Evolutionary conservation across 805 yeast genomes (phyloP).

Genomic region (Metahyphopichia silvanorum): DNA sequence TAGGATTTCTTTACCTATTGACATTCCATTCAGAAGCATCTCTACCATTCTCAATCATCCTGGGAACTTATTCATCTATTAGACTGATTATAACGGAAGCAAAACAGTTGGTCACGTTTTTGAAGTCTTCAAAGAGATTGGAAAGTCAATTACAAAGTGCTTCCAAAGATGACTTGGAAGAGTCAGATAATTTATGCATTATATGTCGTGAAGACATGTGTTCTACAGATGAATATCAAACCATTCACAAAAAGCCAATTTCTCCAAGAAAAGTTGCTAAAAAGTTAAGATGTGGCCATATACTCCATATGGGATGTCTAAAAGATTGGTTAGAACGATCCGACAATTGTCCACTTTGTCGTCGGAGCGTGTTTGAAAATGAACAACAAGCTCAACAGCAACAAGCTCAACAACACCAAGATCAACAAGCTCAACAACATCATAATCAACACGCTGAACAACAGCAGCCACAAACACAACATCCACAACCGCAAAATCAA

Average conservation of each 20-base stretch:
- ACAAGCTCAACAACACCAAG: constrained; percentile 1
- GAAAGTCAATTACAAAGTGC: constrained; percentile 66
- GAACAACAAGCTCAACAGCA: constrained; percentile 1
- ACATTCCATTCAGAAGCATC: constrained; percentile 27
- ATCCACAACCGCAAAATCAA: constrained; percentile 1
- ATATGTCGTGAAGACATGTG: constrained; percentile 91
- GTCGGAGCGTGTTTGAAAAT: constrained; percentile 54
- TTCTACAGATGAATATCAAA: constrained; percentile 35
- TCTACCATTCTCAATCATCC: constrained; percentile 37
- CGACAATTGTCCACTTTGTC: constrained; percentile 89
- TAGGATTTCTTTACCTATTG: constrained; percentile 31
- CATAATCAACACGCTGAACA: neutral
- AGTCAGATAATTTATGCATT: constrained; percentile 67
- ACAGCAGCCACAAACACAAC: neutral
- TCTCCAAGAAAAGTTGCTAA: constrained; percentile 57
- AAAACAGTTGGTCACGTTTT: constrained; percentile 45
- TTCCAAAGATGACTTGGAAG: constrained; percentile 51
- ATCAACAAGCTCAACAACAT: constrained; percentile 1
- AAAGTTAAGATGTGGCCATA: constrained; percentile 79
- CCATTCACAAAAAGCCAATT: constrained; percentile 14
- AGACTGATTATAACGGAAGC: constrained; percentile 24
- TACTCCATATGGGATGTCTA: constrained; percentile 84
- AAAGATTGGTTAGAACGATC: constrained; percentile 92
- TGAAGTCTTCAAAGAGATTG: constrained; percentile 59
- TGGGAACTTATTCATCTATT: constrained; percentile 44